A percentile compares a stretch with the other conserved stretches of the same genome.
These are phyloP conservation scores for Bimuria novae-zelandiae DNA, from an alignment of 2,329 filamentous ascomycete species.

Conservation along the genomic window DNA sequence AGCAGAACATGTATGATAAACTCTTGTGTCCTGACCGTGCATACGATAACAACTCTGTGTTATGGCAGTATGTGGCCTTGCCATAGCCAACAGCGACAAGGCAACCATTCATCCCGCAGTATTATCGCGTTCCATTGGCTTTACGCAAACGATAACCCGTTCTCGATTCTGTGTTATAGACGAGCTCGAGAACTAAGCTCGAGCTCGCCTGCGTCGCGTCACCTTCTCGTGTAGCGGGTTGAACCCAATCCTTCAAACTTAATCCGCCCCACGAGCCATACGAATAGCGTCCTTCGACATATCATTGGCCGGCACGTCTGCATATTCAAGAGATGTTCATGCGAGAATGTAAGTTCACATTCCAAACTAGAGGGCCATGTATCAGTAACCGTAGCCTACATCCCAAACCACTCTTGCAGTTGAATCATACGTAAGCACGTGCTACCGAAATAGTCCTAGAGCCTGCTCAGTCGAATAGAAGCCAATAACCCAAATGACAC, in stretches of 20 bases:
- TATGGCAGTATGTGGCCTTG: too few species aligned
- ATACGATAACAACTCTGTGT: background rate
- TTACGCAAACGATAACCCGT: background rate
- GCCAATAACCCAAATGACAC: background rate
- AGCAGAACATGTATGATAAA: too few species aligned
- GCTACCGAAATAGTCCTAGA: background rate
- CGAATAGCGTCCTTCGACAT: too few species aligned
- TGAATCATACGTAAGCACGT: background rate
- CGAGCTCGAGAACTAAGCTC: background rate
- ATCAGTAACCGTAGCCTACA: background rate
- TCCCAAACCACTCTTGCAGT: background rate
- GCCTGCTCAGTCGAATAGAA: too few species aligned
- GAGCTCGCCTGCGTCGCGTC: background rate
- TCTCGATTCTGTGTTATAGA: background rate
- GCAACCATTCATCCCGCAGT: background rate
- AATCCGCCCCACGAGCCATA: background rate
- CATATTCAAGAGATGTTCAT: background rate
- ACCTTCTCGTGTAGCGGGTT: slow-evolving; percentile 2
- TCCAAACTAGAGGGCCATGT: background rate
- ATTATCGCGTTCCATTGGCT: background rate
- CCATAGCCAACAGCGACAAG: background rate
- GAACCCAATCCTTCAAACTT: slow-evolving; percentile 1
- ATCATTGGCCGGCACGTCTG: too few species aligned
- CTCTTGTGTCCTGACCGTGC: too few species aligned
- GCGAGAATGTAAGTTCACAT: background rate